These are phyloP conservation scores for Pythium coloratum DNA, from an alignment of 352 stramenopile genomes.

Conservation along the genomic window DNA sequence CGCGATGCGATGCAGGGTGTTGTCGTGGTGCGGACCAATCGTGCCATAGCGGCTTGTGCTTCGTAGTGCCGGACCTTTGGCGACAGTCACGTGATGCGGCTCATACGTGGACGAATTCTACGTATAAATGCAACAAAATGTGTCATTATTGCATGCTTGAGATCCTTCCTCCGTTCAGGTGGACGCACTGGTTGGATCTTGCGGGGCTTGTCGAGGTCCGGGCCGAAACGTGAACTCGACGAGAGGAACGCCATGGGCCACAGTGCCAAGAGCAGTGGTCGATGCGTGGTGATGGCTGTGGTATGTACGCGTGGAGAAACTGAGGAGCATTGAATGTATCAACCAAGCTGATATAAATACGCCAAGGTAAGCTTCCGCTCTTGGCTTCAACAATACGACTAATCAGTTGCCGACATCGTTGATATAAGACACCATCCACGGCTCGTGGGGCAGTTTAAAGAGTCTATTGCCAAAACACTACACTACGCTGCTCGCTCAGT, in stretches of 20 bases:
- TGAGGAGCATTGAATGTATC: too few species aligned
- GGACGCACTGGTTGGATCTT: slow-evolving; percentile 42
- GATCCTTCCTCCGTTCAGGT: too few species aligned
- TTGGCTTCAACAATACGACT: too few species aligned
- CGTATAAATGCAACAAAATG: not conserved
- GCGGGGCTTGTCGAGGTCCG: slow-evolving; percentile 37
- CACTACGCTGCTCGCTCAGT: not conserved
- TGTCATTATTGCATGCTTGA: too few species aligned
- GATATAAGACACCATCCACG: too few species aligned
- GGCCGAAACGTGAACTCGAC: slow-evolving; percentile 46
- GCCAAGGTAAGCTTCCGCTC: not conserved
- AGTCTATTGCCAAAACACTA: not conserved
- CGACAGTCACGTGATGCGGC: slow-evolving; percentile 17
- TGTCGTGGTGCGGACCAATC: slow-evolving; percentile 40
- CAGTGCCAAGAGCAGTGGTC: not conserved
- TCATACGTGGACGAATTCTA: slow-evolving; percentile 57
- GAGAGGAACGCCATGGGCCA: slow-evolving; percentile 50
- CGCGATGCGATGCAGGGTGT: slow-evolving; percentile 1
- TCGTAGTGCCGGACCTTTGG: slow-evolving; percentile 12
- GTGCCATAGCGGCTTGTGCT: slow-evolving; percentile 32
- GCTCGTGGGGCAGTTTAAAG: not conserved
- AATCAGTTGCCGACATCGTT: too few species aligned
- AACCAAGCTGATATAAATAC: not conserved
- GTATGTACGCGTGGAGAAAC: not conserved
- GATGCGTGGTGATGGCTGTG: not conserved